phyloP scores from a whole-genome alignment of 106 monocot genomes.

The Dendrobium officinale region DNA sequence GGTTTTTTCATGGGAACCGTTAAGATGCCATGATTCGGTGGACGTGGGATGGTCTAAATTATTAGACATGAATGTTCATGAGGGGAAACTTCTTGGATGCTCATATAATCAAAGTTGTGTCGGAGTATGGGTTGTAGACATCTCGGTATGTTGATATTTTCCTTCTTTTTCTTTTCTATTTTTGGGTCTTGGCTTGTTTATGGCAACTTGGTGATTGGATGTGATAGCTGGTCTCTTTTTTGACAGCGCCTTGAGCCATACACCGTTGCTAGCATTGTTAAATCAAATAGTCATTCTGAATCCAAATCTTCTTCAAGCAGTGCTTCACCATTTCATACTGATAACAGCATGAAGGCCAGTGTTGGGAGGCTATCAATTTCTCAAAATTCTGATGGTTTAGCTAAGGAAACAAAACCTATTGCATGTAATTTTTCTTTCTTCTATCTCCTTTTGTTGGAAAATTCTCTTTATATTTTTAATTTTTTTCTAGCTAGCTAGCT shows the following conservation, averaged over 20 bases:
- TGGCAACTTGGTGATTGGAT: neutral
- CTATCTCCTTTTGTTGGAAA: neutral
- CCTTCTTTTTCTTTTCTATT: neutral
- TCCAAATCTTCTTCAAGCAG: conserved; percentile 35
- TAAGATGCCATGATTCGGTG: conserved; percentile 83
- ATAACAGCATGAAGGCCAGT: conserved; percentile 50
- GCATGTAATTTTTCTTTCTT: conserved; percentile 40
- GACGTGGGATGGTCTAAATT: conserved; percentile 98
- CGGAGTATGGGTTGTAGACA: conserved; percentile 97
- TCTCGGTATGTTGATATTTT: conserved; percentile 53
- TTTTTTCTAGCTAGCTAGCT: neutral
- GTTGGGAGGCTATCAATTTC: conserved; percentile 71
- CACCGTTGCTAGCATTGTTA: conserved; percentile 32
- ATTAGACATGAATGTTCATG: conserved; percentile 86
- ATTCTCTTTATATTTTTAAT: neutral
- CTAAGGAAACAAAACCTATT: conserved; percentile 60
- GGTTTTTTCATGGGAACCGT: conserved; percentile 97
- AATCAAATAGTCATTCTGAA: conserved; percentile 57
- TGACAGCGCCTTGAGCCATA: conserved; percentile 82
- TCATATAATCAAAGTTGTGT: conserved; percentile 99
- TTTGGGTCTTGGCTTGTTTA: neutral
- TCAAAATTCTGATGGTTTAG: conserved; percentile 53
- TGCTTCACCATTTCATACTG: conserved; percentile 42
- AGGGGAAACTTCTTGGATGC: conserved; percentile 97
- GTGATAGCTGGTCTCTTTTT: conserved; percentile 10